Percentiles rank a stretch among this genome's conserved stretches.
These are phyloP conservation scores for Termitomyces sp. DNA, from an alignment of 768 basidiomycete genomes.

Conservation along the genomic window DNA sequence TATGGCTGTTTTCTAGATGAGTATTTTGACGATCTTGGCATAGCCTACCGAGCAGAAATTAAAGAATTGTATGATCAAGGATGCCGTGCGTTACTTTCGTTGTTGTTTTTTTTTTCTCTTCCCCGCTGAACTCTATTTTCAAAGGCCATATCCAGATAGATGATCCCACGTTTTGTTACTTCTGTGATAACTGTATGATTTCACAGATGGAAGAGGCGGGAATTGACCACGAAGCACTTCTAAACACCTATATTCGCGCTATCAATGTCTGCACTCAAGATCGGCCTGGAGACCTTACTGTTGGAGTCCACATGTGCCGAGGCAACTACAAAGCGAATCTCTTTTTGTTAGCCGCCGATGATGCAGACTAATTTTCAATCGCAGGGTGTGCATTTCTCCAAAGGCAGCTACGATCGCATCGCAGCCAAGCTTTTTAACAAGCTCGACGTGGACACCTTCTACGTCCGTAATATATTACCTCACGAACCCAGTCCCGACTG, in stretches of 20 bases:
- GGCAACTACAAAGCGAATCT: constrained; percentile 44
- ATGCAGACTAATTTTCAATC: background rate
- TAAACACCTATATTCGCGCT: constrained; percentile 66
- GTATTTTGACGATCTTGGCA: constrained; percentile 45
- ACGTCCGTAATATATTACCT: constrained; percentile 26
- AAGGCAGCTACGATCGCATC: constrained; percentile 58
- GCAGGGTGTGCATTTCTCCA: constrained; percentile 48
- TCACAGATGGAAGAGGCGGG: constrained; percentile 53
- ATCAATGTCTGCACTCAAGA: constrained; percentile 54
- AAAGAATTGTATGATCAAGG: constrained; percentile 43
- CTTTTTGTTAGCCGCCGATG: constrained; percentile 10
- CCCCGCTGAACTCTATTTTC: no score
- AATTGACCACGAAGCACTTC: constrained; percentile 57
- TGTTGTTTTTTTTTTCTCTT: background rate
- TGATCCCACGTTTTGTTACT: constrained; percentile 56
- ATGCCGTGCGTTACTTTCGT: constrained; percentile 35
- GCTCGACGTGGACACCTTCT: constrained; percentile 55
- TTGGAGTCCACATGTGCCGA: constrained; percentile 61
- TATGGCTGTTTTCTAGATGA: constrained; percentile 30
- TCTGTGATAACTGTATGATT: constrained; percentile 58
- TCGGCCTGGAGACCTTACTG: constrained; percentile 49
- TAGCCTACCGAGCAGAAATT: constrained; percentile 46
- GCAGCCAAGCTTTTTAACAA: constrained; percentile 51
- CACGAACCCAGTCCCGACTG: background rate
- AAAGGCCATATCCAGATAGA: constrained; percentile 51